A percentile compares a stretch with the other conserved stretches of the same genome.
These are phyloP conservation scores for Cladosporium sp. DNA, from an alignment of 2,329 filamentous ascomycete species.

Conservation along the genomic window DNA sequence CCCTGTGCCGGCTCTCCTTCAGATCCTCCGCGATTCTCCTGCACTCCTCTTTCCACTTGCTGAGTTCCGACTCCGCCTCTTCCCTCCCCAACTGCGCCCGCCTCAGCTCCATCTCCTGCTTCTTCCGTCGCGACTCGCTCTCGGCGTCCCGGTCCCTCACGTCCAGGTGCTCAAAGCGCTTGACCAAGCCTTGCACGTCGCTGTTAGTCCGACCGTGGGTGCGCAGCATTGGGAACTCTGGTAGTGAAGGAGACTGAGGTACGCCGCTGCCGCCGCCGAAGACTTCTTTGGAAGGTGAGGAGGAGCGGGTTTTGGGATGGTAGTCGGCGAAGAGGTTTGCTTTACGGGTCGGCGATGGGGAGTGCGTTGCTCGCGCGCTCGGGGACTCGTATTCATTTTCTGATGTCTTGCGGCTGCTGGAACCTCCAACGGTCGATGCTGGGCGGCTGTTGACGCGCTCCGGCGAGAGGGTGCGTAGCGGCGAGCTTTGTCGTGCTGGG, in stretches of 20 bases:
- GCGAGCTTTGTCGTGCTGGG: conserved; percentile 47
- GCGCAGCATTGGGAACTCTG: conserved; percentile 27
- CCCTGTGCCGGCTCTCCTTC: conserved; percentile 63
- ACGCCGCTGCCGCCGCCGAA: conserved; percentile 20
- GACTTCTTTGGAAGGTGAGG: conserved; percentile 15
- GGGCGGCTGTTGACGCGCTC: conserved; percentile 56
- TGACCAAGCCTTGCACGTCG: conserved; percentile 56
- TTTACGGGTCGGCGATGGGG: conserved; percentile 33
- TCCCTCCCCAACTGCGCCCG: conserved; percentile 49
- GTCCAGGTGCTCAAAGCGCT: conserved; percentile 68
- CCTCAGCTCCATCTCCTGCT: conserved; percentile 41
- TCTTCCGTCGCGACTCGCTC: conserved; percentile 36
- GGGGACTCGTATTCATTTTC: conserved; percentile 20
- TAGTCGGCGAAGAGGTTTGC: conserved; percentile 30
- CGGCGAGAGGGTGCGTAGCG: conserved; percentile 59
- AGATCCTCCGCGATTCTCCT: conserved; percentile 53
- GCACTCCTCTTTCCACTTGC: conserved; percentile 59
- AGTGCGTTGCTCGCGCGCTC: conserved; percentile 17
- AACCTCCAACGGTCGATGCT: conserved; percentile 36
- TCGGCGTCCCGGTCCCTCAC: conserved; percentile 44
- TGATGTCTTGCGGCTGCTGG: conserved; percentile 35
- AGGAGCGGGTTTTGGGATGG: conserved; percentile 16
- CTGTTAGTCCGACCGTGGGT: conserved; percentile 53
- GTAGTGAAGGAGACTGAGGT: conserved; percentile 29
- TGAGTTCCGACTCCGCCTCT: conserved; percentile 66